Evolutionary conservation across 257 asterid species (phyloP), one percentile per base, ranked within the genome.

Genomic region (Ballota nigra): DNA sequence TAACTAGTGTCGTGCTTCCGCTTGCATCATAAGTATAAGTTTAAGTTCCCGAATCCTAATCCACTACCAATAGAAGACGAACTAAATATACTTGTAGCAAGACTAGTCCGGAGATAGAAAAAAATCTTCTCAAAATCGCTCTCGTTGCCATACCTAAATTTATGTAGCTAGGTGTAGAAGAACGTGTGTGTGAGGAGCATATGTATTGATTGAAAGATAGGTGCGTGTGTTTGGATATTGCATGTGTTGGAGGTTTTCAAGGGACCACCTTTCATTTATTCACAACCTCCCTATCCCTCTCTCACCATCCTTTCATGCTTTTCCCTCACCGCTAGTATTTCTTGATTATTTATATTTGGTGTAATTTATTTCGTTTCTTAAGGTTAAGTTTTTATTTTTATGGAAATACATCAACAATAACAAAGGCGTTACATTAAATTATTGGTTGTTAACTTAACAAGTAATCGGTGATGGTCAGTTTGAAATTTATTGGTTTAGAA

Each of bases 181-280:
- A 4, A 33, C 7, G 7, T 0, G 28, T 20, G 5, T 52, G 12
- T 18, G 29, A 3, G 3, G 29, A 3, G 29, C 1, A 31, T 20
- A 60, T 15, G 3, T 2, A 62, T 68, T 52, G 34, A 53, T 52
- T 52, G 69, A 16, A 41, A 62, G 7, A 43, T 33, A 5, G 7
- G 38, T 33, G 38, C 38, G 6, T 33, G 38, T 68, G 40, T 63
- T 15, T 59, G 22, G 49, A 33, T 3, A 53, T 77, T 66, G 78
- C 81, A 77, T 60, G 81, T 72, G 77, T 67, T 40, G 52, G 78
- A 45, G 38, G 68, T 41, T 38, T 70, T 71, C 66, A 47, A 69
- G 80, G 87, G 85, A 66, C 83, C 88, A 72, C 70, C 76, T 34
- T 63, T 33, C 79, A 83, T 77, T 73, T 51, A 71, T 33, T 65